These are phyloP conservation scores for Hypomontagnella submonticulosa DNA, from an alignment of 495 filamentous ascomycete species.

Conservation along the genomic window DNA sequence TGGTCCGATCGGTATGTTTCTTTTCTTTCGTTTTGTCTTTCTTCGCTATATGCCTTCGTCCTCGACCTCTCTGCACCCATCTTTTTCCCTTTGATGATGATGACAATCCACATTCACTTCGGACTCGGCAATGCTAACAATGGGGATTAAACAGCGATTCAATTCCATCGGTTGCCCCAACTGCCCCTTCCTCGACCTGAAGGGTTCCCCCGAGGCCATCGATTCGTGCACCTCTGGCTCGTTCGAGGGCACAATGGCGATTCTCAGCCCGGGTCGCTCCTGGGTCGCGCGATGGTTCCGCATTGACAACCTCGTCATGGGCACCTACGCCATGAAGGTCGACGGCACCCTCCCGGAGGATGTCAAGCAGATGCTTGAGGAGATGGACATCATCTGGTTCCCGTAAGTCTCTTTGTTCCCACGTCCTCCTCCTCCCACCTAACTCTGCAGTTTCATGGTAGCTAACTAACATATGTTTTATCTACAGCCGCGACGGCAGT, in stretches of 20 bases:
- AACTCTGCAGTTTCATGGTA: not conserved
- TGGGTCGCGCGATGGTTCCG: slow-evolving; percentile 97
- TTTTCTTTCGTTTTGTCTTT: slow-evolving; percentile 2
- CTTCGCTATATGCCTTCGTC: not conserved
- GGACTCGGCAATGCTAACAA: not conserved
- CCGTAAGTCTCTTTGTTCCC: slow-evolving; percentile 59
- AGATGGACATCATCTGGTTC: slow-evolving; percentile 73
- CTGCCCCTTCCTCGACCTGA: slow-evolving; percentile 87
- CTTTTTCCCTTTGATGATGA: too few relatives aligned
- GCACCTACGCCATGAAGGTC: slow-evolving; percentile 94
- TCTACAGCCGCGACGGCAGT: slow-evolving; percentile 27
- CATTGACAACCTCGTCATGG: slow-evolving; percentile 84
- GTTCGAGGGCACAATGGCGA: slow-evolving; percentile 87
- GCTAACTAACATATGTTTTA: not conserved
- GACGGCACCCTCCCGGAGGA: slow-evolving; percentile 74
- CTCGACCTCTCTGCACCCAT: not conserved
- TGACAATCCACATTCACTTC: not conserved
- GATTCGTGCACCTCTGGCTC: slow-evolving; percentile 94
- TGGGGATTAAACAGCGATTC: slow-evolving; percentile 69
- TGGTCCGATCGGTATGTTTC: slow-evolving; percentile 74
- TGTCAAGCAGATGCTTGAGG: slow-evolving; percentile 71
- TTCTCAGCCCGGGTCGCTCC: slow-evolving; percentile 77
- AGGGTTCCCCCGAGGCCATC: slow-evolving; percentile 79
- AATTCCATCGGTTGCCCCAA: slow-evolving; percentile 90
- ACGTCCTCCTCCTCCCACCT: not conserved